A percentile compares a stretch with the other conserved stretches of the same genome.
These are phyloP conservation scores for Tolypocladium tundrense DNA, from an alignment of 2,329 filamentous ascomycete species.

Conservation along the genomic window DNA sequence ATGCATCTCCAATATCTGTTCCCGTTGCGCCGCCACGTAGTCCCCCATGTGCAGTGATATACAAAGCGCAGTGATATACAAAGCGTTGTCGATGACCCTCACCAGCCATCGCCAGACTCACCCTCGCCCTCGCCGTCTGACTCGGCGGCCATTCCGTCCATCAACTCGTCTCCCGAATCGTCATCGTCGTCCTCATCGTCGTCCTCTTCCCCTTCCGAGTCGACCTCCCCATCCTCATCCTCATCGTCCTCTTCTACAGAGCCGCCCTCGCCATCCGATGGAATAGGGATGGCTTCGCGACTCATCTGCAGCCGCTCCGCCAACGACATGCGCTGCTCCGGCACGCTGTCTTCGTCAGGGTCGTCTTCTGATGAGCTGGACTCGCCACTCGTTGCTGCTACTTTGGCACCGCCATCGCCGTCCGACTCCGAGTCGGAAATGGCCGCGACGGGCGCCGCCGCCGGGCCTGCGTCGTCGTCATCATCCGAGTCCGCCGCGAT, in stretches of 20 bases:
- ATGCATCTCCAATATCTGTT: not conserved
- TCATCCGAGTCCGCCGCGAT: slow-evolving; percentile 11
- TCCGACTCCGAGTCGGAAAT: slow-evolving; percentile 6
- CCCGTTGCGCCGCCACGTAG: too few species aligned
- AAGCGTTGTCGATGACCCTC: not conserved
- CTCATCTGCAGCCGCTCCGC: slow-evolving; percentile 11
- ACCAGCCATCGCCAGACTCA: slow-evolving; percentile 2
- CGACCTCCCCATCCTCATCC: slow-evolving; percentile 3
- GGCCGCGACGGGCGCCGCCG: not conserved
- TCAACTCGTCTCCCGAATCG: slow-evolving; percentile 13
- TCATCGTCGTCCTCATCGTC: slow-evolving; percentile 9
- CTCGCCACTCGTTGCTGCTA: not conserved
- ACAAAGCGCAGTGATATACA: not conserved
- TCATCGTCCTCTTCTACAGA: slow-evolving; percentile 7
- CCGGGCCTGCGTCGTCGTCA: slow-evolving; percentile 2
- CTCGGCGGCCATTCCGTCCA: slow-evolving; percentile 23
- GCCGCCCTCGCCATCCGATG: slow-evolving; percentile 8
- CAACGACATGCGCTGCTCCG: slow-evolving; percentile 9
- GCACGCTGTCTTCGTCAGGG: slow-evolving; percentile 5
- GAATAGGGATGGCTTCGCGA: slow-evolving; percentile 8
- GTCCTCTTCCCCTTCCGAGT: slow-evolving; percentile 8
- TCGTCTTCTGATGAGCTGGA: slow-evolving; percentile 4
- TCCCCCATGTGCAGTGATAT: not conserved
- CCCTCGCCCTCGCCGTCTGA: slow-evolving; percentile 14
- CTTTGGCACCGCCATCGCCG: slow-evolving; percentile 2